These are phyloP conservation scores for Ophiosphaerella korrae DNA, from an alignment of 2,329 filamentous ascomycete species.

Conservation along the genomic window DNA sequence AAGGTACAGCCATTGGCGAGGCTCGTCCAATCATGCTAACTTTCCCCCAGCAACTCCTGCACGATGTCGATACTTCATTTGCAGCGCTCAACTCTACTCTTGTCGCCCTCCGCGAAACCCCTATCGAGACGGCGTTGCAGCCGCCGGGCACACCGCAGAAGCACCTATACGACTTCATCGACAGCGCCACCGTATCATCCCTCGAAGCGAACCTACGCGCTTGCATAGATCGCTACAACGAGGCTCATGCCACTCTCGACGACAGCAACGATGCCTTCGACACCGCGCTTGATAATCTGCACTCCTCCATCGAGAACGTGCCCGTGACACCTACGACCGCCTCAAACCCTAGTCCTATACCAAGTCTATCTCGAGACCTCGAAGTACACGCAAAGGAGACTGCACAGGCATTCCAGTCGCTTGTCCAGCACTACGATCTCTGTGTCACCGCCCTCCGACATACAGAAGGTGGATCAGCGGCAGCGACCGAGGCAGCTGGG, in stretches of 20 bases:
- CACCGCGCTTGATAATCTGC: constrained; percentile 62
- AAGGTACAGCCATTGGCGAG: constrained; percentile 30
- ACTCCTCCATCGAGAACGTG: constrained; percentile 42
- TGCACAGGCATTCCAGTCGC: constrained; percentile 77
- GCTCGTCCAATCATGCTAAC: constrained; percentile 5
- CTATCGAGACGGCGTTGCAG: constrained; percentile 68
- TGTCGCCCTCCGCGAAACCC: constrained; percentile 65
- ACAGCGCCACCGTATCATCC: constrained; percentile 70
- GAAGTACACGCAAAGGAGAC: constrained; percentile 79
- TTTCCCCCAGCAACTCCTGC: constrained; percentile 57
- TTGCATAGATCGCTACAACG: constrained; percentile 73
- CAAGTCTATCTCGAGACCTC: constrained; percentile 58
- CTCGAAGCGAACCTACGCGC: constrained; percentile 70
- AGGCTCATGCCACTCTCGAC: constrained; percentile 64
- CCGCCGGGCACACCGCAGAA: constrained; percentile 58
- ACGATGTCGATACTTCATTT: constrained; percentile 70
- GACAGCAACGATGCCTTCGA: constrained; percentile 70
- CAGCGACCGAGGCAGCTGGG: constrained; percentile 50
- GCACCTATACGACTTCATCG: constrained; percentile 76
- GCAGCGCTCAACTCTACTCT: constrained; percentile 69
- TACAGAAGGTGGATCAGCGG: constrained; percentile 68
- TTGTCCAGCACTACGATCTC: constrained; percentile 89
- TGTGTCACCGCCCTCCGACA: constrained; percentile 90
- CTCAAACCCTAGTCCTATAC: constrained; percentile 49
- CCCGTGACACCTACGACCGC: constrained; percentile 35